Conservation (phyloP, 2,329 filamentous ascomycete genomes). For the Taxawa tesnikishii region DNA sequence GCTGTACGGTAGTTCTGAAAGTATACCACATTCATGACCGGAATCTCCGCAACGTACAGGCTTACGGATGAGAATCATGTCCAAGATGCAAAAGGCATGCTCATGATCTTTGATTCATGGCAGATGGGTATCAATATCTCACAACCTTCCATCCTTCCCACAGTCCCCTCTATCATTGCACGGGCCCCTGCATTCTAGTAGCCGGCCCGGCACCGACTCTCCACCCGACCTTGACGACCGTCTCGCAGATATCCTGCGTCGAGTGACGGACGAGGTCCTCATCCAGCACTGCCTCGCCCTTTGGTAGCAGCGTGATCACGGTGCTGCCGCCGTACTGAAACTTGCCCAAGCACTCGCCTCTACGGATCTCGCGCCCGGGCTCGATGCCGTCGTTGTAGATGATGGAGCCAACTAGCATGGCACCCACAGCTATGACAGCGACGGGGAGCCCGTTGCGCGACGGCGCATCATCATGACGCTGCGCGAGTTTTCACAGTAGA, state of each 20-base stretch:
- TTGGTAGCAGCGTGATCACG: conserved; percentile 26
- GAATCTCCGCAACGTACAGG: no score
- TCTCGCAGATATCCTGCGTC: conserved; percentile 24
- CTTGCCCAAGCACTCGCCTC: conserved; percentile 28
- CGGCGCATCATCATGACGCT: conserved; percentile 26
- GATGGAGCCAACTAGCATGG: conserved; percentile 32
- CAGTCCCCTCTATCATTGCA: no score
- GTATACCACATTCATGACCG: no score
- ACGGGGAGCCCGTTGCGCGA: conserved; percentile 16
- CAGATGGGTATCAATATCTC: no score
- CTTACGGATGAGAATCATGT: no score
- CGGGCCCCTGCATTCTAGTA: no score
- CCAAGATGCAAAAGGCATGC: no score
- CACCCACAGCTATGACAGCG: conserved; percentile 28
- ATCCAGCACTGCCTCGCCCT: conserved; percentile 23
- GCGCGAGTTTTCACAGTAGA: conserved; percentile 31
- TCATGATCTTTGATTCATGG: no score
- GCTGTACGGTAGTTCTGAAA: no score
- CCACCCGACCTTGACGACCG: conserved; percentile 26
- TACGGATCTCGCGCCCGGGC: conserved; percentile 18
- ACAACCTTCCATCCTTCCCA: no score
- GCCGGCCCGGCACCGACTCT: conserved; percentile 11
- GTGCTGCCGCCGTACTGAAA: conserved; percentile 32
- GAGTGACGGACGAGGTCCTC: conserved; percentile 27
- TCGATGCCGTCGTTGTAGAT: conserved; percentile 25